Conservation (phyloP, 2,329 filamentous ascomycete species). For the Colletotrichum destructivum region DNA sequence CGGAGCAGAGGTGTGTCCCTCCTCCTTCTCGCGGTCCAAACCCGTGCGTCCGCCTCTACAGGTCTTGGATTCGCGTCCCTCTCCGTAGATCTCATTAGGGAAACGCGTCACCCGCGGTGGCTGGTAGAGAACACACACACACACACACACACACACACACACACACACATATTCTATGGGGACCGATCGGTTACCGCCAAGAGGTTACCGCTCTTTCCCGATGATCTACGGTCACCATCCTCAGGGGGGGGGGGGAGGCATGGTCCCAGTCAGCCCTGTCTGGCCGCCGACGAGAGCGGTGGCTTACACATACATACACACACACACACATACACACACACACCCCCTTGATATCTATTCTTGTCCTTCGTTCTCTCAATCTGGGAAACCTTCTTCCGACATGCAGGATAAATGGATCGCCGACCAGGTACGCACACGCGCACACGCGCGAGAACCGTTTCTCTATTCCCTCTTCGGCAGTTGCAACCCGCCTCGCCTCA, state of each 20-base stretch:
- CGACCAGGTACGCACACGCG: neutral
- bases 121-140: neutral
- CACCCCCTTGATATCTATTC: neutral
- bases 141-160: too few species aligned
- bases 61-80: neutral
- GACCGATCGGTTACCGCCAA: neutral
- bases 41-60: neutral
- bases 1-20: too few species aligned
- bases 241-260: too few species aligned
- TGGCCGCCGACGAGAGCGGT: neutral
- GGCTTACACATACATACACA: neutral
- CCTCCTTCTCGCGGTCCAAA: neutral
- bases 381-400: neutral
- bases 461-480: neutral
- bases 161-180: neutral
- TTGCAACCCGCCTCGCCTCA: neutral
- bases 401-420: neutral
- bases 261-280: conserved; percentile 11
- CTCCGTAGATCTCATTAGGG: neutral
- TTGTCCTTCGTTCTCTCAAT: neutral
- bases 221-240: conserved; percentile 6
- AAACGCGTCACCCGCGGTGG: conserved; percentile 8
- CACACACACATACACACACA: neutral
- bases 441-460: neutral
- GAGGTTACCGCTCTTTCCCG: conserved; percentile 3